phyloP scores from a whole-genome alignment of 441 rosid genomes.

The Pelargonium fulgidum region DNA sequence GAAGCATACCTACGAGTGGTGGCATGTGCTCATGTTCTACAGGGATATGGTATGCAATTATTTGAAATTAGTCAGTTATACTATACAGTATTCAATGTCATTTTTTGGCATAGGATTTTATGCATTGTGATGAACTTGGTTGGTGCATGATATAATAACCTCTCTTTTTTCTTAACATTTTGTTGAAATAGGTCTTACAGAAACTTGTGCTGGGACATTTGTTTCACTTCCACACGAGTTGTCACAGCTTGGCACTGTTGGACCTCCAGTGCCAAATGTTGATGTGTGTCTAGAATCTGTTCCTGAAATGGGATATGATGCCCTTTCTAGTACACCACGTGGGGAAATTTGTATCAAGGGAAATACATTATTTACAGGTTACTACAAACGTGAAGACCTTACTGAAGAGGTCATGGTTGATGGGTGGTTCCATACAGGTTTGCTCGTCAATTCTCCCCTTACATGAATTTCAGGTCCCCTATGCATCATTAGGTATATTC shows the following conservation, averaged over 20 bases:
- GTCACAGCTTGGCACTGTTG: conserved; percentile 84
- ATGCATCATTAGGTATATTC: conserved; percentile 2
- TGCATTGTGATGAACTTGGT: background rate
- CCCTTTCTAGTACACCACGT: conserved; percentile 42
- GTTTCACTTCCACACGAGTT: conserved; percentile 78
- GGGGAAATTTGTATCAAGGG: conserved; percentile 94
- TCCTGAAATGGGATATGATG: conserved; percentile 90
- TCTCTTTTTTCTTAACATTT: background rate
- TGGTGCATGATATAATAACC: conserved; percentile 1
- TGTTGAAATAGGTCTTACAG: conserved; percentile 65
- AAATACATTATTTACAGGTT: conserved; percentile 63
- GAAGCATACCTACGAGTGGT: conserved; percentile 88
- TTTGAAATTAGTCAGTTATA: conserved; percentile 7
- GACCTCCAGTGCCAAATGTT: conserved; percentile 91
- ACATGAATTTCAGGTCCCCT: background rate
- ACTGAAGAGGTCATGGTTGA: conserved; percentile 74
- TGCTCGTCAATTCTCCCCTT: conserved; percentile 10
- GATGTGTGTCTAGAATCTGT: conserved; percentile 82
- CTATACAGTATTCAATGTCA: background rate
- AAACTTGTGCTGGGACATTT: conserved; percentile 90
- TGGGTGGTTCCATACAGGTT: conserved; percentile 98
- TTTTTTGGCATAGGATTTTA: background rate
- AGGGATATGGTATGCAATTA: conserved; percentile 75
- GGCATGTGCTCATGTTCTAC: conserved; percentile 85
- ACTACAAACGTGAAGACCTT: conserved; percentile 88